Evolutionary conservation across 345 rosid species (phyloP), one percentile per base, ranked within the genome.

Genomic region (Eucalyptus coolabah): DNA sequence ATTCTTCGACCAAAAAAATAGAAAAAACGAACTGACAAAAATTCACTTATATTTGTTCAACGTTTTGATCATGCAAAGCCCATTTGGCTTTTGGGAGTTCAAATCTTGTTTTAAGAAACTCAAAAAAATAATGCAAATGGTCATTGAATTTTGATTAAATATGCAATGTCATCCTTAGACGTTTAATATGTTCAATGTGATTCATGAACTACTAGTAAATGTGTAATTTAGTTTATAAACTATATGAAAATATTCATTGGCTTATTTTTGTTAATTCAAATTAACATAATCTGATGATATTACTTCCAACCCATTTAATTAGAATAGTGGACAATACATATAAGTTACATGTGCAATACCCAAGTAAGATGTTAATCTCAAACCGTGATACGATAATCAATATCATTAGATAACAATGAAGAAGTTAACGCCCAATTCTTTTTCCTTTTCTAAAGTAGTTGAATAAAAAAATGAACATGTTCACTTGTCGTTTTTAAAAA

Each of bases 221-320:
- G 3, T 30, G 1, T 63, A 63, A 6, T 65, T 7, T 4, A 14
- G 10, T 65, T 13, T 0, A 26, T 60, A 28, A 28, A 60, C 8
- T 60, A 6, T 12, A 3, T 60, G 32, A 60, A 60, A 28, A 60
- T 60, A 12, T 60, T 26, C 34, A 63, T 30, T 0, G 3, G 8
- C 0, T 0, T 65, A 0, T 28, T 65, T 65, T n/a, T 12, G 18
- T 14, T n/a, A n/a, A 65, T 65, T n/a, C 19, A 4, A n/a, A 8
- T 65, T 65, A n/a, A 65, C 0, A 1, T 13, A 65, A n/a, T 65
- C 0, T 65, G 18, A 65, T n/a, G 72, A 65, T 65, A 6, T 65
- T 7, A 65, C 37, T 65, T 65, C 19, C 37, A 15, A n/a, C 19
- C 19, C 37, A 16, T 65, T 30, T 14, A 65, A 65, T 65, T 63